phyloP scores from a whole-genome alignment of 495 filamentous ascomycete species.

The Patellaria atrata region DNA sequence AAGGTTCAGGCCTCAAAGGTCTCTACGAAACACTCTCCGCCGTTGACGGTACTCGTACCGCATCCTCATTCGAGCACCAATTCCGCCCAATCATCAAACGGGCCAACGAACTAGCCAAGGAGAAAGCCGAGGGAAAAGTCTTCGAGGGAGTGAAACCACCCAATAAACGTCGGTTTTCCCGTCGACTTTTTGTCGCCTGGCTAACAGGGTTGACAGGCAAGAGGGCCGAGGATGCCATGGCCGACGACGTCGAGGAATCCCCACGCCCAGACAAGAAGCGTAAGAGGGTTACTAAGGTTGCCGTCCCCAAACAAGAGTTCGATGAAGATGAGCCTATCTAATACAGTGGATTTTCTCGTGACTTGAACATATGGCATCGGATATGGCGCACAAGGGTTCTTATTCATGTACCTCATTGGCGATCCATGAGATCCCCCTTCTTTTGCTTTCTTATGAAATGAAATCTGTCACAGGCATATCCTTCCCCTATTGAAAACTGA shows the following conservation, averaged over 20 bases:
- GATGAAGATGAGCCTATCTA: too few species aligned
- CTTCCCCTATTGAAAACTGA: too few species aligned
- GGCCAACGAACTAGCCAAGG: constrained; percentile 13
- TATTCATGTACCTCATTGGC: too few species aligned
- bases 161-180: constrained; percentile 1
- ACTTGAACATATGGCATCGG: too few species aligned
- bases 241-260: background rate
- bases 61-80: constrained; percentile 11
- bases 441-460: too few species aligned
- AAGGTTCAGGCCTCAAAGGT: background rate
- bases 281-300: background rate
- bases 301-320: too few species aligned
- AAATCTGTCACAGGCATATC: too few species aligned
- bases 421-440: too few species aligned
- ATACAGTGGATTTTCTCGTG: too few species aligned
- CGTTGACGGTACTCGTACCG: constrained; percentile 12
- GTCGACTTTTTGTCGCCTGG: background rate
- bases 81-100: constrained; percentile 7
- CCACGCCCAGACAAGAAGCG: constrained; percentile 1
- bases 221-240: background rate
- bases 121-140: constrained; percentile 7
- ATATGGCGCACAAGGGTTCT: too few species aligned
- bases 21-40: constrained; percentile 16
- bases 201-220: background rate
- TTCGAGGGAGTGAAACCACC: constrained; percentile 7